Base-by-base conservation (phyloP, 2,329 filamentous ascomycete genomes). In the Chalaropsis ovoidea region DNA sequence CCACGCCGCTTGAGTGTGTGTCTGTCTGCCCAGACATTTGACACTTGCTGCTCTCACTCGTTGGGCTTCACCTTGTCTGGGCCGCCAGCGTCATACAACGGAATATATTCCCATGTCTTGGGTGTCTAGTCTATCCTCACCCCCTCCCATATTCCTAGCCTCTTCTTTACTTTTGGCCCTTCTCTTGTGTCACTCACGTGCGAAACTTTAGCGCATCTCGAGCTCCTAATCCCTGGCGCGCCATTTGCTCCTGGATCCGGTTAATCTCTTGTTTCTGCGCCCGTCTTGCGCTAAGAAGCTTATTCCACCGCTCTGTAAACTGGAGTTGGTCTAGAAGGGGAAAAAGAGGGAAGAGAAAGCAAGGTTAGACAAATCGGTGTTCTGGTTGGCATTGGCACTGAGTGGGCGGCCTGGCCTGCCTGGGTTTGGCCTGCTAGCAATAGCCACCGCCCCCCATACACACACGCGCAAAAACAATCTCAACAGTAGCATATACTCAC, bases 181-280 rank as follows among this genome's bases (percentile, higher is more conserved):
- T 13, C 22, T 11, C 47, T 52, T 27, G 47, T 52, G 54, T 39
- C 54, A 58, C 54, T 58, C 49, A 65, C 41, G 27, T 49, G 41
- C 41, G 39, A 47, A 65, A 39, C 27, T 24, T 41, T 35, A 49
- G 27, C 8, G 52, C 52, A n/a, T 43, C 41, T 27, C 17, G 41
- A n/a, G 41, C 24, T n/a, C 4, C 41, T 24, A 61, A 54, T 65
- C 63, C 52, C 22, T 65, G 35, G 54, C 63, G 22, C 11, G 63
- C 31, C 54, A 61, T 65, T 17, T 13, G 19, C 4, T 22, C 39
- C 41, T 49, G 39, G 35, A 61, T 61, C 42, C 10, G 54, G 7
- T 17, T 24, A 31, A 65, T 43, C 19, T 61, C 35, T 22, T 11
- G 3, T n/a, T 39, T 41, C 22, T 65, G 63, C 7, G 17, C 24